Evolutionary conservation across 208 protist genomes (phyloP).

Genomic region (Polymyxa betae): DNA sequence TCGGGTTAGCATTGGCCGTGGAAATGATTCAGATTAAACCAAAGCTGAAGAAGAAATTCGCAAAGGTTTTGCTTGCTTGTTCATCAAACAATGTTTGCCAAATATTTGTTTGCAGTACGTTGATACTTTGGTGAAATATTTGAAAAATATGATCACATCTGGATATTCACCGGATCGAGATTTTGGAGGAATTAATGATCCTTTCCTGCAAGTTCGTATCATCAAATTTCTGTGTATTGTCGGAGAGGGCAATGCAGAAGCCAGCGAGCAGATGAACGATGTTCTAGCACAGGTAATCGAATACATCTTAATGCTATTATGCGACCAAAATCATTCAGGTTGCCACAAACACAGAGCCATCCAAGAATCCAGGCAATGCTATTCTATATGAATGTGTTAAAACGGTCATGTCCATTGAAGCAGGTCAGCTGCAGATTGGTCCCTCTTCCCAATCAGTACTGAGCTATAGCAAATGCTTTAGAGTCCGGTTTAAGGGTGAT

Average conservation of each 20-base stretch:
- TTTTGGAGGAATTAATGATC: slow-evolving; percentile 91
- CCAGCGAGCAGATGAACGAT: slow-evolving; percentile 93
- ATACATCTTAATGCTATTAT: background rate
- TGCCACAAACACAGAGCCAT: slow-evolving; percentile 94
- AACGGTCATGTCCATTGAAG: slow-evolving; percentile 95
- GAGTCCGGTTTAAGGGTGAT: slow-evolving; percentile 83
- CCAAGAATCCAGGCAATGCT: slow-evolving; percentile 92
- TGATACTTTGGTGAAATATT: slow-evolving; percentile 83
- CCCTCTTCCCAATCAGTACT: background rate
- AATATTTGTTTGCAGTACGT: slow-evolving; percentile 71
- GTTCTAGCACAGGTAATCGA: slow-evolving; percentile 84
- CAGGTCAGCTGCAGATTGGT: slow-evolving; percentile 9
- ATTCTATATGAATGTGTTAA: slow-evolving; percentile 96
- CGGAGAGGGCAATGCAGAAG: slow-evolving; percentile 84
- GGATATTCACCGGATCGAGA: slow-evolving; percentile 87
- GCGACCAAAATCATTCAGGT: slow-evolving; percentile 74
- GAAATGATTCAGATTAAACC: slow-evolving; percentile 75
- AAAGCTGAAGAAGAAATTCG: slow-evolving; percentile 69
- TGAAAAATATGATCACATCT: slow-evolving; percentile 91
- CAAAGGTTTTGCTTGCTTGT: slow-evolving; percentile 59
- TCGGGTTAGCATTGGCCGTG: slow-evolving; percentile 86
- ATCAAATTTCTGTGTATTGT: slow-evolving; percentile 92
- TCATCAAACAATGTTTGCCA: background rate
- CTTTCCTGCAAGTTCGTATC: slow-evolving; percentile 96
- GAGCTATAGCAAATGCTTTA: background rate